Percentiles rank a stretch among this genome's conserved stretches.
phyloP scores from a whole-genome alignment of 441 rosid genomes.

The Gossypium davidsonii region DNA sequence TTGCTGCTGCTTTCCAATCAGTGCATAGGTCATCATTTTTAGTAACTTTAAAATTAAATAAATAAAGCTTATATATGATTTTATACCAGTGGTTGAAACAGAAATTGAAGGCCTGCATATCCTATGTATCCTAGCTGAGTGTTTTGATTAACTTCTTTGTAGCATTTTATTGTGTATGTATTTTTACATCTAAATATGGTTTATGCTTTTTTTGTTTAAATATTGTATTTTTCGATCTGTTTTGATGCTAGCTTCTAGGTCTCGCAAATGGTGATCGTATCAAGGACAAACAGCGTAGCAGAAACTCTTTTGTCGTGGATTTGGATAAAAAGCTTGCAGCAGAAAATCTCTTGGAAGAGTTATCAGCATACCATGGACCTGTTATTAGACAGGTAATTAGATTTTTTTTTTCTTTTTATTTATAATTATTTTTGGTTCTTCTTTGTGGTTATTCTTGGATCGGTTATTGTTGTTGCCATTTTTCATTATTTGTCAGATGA shows the following conservation, averaged over 20 bases:
- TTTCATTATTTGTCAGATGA: slow-evolving; percentile 50
- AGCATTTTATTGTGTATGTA: background rate
- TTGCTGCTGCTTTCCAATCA: too few species aligned
- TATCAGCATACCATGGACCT: slow-evolving; percentile 66
- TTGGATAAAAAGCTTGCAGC: slow-evolving; percentile 88
- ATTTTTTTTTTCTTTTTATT: background rate
- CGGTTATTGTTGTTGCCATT: background rate
- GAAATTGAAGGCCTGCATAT: background rate
- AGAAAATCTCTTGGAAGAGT: slow-evolving; percentile 70
- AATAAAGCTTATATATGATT: background rate
- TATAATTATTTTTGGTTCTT: slow-evolving; percentile 7
- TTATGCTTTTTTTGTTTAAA: slow-evolving; percentile 14
- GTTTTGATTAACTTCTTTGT: background rate
- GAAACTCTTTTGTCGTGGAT: slow-evolving; percentile 91
- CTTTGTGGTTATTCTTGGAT: background rate
- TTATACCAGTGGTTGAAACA: slow-evolving; percentile 5
- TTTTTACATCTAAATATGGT: background rate
- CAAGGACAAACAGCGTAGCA: slow-evolving; percentile 89
- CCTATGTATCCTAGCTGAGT: background rate
- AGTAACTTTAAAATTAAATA: background rate
- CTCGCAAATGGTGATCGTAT: slow-evolving; percentile 96
- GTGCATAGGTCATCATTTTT: background rate
- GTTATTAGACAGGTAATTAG: slow-evolving; percentile 63
- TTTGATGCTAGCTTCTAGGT: slow-evolving; percentile 68
- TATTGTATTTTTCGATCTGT: slow-evolving; percentile 14